phyloP scores from a whole-genome alignment of 2,329 filamentous ascomycete species.

The Nigrospora osmanthi region DNA sequence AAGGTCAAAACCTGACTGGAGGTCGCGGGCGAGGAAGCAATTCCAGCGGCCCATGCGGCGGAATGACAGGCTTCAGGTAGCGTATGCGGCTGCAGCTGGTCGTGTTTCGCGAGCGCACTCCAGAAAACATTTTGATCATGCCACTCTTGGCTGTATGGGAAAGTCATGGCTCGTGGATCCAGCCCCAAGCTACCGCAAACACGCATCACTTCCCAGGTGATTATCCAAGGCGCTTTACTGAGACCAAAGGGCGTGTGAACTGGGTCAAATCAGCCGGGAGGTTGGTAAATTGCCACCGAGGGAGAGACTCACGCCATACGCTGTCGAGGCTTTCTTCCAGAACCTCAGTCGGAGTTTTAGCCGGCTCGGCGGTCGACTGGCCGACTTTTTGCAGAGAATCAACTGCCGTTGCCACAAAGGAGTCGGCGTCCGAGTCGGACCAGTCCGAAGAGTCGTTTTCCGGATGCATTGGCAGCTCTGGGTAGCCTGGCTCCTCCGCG shows the following conservation, averaged over 20 bases:
- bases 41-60: conserved; percentile 36
- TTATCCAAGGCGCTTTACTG: conserved; percentile 35
- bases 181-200: conserved; percentile 37
- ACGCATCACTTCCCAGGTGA: conserved; percentile 45
- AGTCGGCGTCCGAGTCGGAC: too few relatives aligned
- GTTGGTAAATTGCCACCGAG: not conserved
- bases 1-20: conserved; percentile 32
- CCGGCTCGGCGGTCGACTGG: too few relatives aligned
- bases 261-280: conserved; percentile 6
- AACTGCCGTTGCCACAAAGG: too few relatives aligned
- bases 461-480: too few relatives aligned
- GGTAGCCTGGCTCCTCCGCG: not conserved
- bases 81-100: conserved; percentile 30
- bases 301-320: conserved; percentile 19
- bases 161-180: conserved; percentile 25
- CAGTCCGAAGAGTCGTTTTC: too few relatives aligned
- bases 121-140: conserved; percentile 36
- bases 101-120: conserved; percentile 27
- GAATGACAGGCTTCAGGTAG: conserved; percentile 39
- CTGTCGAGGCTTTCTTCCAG: conserved; percentile 14
- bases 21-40: conserved; percentile 24
- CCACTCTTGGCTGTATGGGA: conserved; percentile 30
- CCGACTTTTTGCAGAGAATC: too few relatives aligned
- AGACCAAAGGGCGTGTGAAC: conserved; percentile 28
- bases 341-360: too few relatives aligned